Evolutionary conservation across 331 rosid genomes (phyloP).

Genomic region (Quercus lobata): DNA sequence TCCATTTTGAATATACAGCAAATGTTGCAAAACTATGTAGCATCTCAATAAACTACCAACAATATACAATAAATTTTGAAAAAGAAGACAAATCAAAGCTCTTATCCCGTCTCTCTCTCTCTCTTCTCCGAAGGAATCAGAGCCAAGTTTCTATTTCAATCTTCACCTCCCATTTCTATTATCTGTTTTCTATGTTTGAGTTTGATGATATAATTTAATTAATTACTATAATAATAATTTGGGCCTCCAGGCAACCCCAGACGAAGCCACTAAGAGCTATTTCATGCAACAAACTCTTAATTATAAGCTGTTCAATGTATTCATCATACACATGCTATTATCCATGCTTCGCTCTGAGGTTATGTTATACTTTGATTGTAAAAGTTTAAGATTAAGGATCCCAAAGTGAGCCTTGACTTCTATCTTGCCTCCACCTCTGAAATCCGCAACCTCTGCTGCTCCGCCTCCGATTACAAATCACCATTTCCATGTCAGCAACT

Average conservation of each 20-base stretch:
- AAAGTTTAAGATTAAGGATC: constrained; percentile 94
- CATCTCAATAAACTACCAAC: too few relatives aligned
- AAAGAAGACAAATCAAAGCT: too few relatives aligned
- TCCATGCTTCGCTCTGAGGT: background rate
- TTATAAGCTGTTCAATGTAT: background rate
- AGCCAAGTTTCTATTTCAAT: too few relatives aligned
- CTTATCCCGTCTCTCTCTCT: too few relatives aligned
- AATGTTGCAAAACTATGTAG: too few relatives aligned
- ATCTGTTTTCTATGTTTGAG: background rate
- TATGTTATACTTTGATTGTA: constrained; percentile 30
- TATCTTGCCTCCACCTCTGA: constrained; percentile 50
- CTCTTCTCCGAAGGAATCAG: too few relatives aligned
- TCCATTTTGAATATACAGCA: too few relatives aligned
- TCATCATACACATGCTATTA: background rate
- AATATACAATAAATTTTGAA: too few relatives aligned
- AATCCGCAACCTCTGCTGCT: too few relatives aligned
- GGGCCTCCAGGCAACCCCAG: constrained; percentile 61
- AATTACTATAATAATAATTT: constrained; percentile 44
- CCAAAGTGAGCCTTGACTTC: constrained; percentile 87
- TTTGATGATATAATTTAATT: too few relatives aligned
- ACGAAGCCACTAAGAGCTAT: constrained; percentile 79
- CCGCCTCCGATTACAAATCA: too few relatives aligned
- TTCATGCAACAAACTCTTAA: constrained; percentile 84
- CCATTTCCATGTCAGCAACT: too few relatives aligned
- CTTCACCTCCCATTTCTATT: background rate